phyloP scores from a whole-genome alignment of 1,284 basidiomycete species.

The Schizophyllum amplum region DNA sequence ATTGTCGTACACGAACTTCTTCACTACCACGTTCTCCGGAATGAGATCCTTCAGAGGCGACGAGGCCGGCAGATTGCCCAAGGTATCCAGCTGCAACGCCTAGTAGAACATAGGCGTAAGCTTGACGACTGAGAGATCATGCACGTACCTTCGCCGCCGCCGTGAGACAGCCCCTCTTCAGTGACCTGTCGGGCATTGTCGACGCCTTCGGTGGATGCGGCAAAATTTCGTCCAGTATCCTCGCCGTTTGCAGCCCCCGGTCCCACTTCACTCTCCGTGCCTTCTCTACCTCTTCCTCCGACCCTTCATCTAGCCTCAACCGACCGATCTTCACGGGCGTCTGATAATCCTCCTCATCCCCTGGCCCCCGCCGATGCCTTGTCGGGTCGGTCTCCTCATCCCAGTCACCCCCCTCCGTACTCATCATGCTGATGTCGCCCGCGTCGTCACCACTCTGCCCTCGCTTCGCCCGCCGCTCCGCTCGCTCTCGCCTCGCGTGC shows the following conservation, averaged over 20 bases:
- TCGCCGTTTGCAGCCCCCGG: constrained; percentile 51
- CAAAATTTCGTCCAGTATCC: constrained; percentile 54
- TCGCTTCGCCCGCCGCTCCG: constrained; percentile 49
- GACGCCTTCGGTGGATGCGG: constrained; percentile 32
- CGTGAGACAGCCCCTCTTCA: constrained; percentile 56
- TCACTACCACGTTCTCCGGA: constrained; percentile 62
- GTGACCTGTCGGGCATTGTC: constrained; percentile 7
- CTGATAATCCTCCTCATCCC: constrained; percentile 78
- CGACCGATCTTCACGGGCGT: constrained; percentile 40
- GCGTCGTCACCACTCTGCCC: constrained; percentile 28
- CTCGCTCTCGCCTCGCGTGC: constrained; percentile 53
- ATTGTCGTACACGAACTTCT: constrained; percentile 78
- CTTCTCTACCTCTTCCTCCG: constrained; percentile 24
- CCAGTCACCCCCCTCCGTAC: constrained; percentile 13
- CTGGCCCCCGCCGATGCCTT: constrained; percentile 54
- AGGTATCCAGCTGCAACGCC: constrained; percentile 59
- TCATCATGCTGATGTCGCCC: constrained; percentile 15
- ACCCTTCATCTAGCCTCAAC: constrained; percentile 26
- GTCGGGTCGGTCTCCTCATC: constrained; percentile 18
- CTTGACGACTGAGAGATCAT: constrained; percentile 4
- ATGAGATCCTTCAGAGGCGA: constrained; percentile 55
- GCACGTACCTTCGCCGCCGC: constrained; percentile 52
- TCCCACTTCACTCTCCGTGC: constrained; percentile 75
- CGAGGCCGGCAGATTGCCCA: constrained; percentile 66
- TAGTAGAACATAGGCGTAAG: constrained; percentile 20